These are phyloP conservation scores for Torulaspora gathmanii DNA, from an alignment of 805 yeast species.

Conservation along the genomic window DNA sequence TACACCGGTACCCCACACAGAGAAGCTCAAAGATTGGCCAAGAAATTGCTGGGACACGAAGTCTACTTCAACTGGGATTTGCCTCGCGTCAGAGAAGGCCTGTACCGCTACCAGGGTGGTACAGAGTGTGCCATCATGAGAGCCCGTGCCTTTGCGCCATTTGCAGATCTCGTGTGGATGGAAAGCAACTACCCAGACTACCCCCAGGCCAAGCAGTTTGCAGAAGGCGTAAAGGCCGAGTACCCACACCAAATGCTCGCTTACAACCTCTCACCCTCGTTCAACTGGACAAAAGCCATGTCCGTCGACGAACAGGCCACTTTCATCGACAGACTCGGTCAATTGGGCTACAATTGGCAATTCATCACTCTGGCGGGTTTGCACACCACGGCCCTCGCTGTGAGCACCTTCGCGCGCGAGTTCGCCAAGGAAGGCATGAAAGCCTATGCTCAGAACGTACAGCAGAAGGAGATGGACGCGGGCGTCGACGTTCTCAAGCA, in stretches of 20 bases:
- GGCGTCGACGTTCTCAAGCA: slow-evolving; percentile 96
- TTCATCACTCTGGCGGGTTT: slow-evolving; percentile 96
- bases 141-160: slow-evolving; percentile 92
- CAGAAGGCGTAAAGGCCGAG: slow-evolving; percentile 77
- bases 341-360: slow-evolving; percentile 95
- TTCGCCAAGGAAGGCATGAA: slow-evolving; percentile 85
- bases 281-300: slow-evolving; percentile 98
- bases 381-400: slow-evolving; percentile 91
- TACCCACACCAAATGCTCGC: slow-evolving; percentile 94
- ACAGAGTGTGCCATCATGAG: slow-evolving; percentile 96
- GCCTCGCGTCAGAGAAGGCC: slow-evolving; percentile 93
- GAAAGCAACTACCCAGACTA: slow-evolving; percentile 94
- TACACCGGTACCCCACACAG: slow-evolving; percentile 67
- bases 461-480: slow-evolving; percentile 77
- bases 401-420: slow-evolving; percentile 75
- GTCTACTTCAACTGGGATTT: slow-evolving; percentile 91
- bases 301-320: slow-evolving; percentile 80
- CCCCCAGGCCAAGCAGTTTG: slow-evolving; percentile 89
- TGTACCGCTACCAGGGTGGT: slow-evolving; percentile 94
- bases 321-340: slow-evolving; percentile 78
- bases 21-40: slow-evolving; percentile 75
- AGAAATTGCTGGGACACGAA: slow-evolving; percentile 71
- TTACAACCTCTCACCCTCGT: slow-evolving; percentile 93
- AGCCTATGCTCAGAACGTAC: slow-evolving; percentile 87
- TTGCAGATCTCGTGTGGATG: slow-evolving; percentile 96